phyloP scores from a whole-genome alignment of 2,329 filamentous ascomycete genomes.

The Metarhizium guizhouense region DNA sequence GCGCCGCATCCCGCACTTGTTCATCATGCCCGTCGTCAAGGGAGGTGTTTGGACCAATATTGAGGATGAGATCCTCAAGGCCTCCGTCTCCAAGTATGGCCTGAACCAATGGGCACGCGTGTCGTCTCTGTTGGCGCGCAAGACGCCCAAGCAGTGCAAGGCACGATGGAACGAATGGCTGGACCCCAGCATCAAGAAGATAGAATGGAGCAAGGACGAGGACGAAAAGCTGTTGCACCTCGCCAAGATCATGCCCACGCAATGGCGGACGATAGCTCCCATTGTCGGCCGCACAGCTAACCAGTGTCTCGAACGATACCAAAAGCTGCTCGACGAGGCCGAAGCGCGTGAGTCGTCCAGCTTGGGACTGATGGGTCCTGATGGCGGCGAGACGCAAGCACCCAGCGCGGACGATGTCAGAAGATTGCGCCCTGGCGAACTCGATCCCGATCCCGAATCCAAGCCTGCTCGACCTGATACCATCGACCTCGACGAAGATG shows the following conservation, averaged over 20 bases:
- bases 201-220: constrained; percentile 98
- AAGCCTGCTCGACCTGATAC: constrained; percentile 94
- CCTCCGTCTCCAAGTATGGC: constrained; percentile 87
- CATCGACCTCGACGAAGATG: constrained; percentile 96
- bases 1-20: constrained; percentile 11
- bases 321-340: constrained; percentile 91
- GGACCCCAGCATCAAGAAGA: constrained; percentile 95
- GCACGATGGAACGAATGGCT: constrained; percentile 98
- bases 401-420: constrained; percentile 90
- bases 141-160: constrained; percentile 98
- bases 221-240: constrained; percentile 95
- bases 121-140: constrained; percentile 90
- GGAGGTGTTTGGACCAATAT: constrained; percentile 70
- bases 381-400: constrained; percentile 77
- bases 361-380: constrained; percentile 74
- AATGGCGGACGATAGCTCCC: constrained; percentile 97
- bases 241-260: constrained; percentile 96
- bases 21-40: constrained; percentile 61
- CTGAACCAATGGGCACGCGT: constrained; percentile 98
- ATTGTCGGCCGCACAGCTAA: constrained; percentile 95
- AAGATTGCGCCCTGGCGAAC: constrained; percentile 78
- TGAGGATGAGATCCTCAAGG: constrained; percentile 95
- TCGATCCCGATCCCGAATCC: constrained; percentile 94
- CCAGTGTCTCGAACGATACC: constrained; percentile 93
- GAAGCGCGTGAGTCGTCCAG: constrained; percentile 82